Percentiles rank a stretch among this genome's conserved stretches.
Conservation (phyloP, 1,139 yeast genomes). For the Yamadazyma jaroonii region DNA sequence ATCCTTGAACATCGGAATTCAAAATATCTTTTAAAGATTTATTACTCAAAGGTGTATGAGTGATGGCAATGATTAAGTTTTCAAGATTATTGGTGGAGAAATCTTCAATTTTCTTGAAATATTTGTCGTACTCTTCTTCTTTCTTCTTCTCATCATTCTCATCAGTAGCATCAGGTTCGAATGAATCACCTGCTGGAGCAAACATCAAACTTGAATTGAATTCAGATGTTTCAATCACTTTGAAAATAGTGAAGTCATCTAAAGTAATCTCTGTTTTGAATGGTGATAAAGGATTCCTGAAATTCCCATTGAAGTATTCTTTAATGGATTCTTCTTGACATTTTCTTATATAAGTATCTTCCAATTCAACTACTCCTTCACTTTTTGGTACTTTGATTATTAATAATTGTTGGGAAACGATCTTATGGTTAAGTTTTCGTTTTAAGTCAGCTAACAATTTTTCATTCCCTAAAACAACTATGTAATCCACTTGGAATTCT, state of each 20-base stretch:
- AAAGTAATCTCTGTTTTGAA: conserved; percentile 44
- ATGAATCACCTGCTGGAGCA: conserved; percentile 47
- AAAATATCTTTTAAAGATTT: conserved; percentile 47
- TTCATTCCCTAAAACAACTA: conserved; percentile 64
- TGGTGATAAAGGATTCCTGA: conserved; percentile 71
- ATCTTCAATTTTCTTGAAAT: conserved; percentile 34
- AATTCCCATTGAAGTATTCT: conserved; percentile 86
- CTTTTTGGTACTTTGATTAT: conserved; percentile 66
- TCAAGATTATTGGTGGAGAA: conserved; percentile 59
- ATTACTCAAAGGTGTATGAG: conserved; percentile 59
- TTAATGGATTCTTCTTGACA: conserved; percentile 73
- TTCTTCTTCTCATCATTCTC: conserved; percentile 18
- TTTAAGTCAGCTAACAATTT: conserved; percentile 62
- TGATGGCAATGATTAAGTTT: conserved; percentile 70
- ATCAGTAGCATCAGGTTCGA: conserved; percentile 27
- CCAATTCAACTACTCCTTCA: conserved; percentile 73
- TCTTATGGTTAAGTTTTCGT: conserved; percentile 50
- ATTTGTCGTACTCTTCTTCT: conserved; percentile 34
- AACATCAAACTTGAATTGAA: conserved; percentile 36
- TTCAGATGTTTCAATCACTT: conserved; percentile 37
- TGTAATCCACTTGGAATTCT: conserved; percentile 56
- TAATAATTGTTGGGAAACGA: conserved; percentile 36
- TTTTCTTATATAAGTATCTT: conserved; percentile 65
- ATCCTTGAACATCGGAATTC: conserved; percentile 65
- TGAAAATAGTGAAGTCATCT: conserved; percentile 36